Evolutionary conservation across 805 yeast genomes (phyloP), one percentile per base, ranked within the genome.

Genomic region (Candida ortonii): DNA sequence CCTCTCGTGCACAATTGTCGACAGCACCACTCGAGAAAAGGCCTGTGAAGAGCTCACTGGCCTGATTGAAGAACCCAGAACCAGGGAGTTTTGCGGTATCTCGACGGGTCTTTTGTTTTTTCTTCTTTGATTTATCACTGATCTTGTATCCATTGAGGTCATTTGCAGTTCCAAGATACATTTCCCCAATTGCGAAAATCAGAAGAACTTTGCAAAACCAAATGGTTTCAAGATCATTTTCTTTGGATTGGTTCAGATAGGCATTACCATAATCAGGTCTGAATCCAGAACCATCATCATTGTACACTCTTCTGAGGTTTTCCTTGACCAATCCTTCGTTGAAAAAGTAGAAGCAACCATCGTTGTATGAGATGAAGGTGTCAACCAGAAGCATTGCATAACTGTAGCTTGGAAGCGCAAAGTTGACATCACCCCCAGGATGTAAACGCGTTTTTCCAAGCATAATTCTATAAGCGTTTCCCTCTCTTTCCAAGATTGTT

Each of bases 311-410:
- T 61, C 76, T 71, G 34, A 84, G 55, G 41, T 76, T 80, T 45
- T 75, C 74, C 50, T 82, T 83, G 16, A 82, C 85, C 14, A 82
- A 52, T 1, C 94, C 94, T 55, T 84, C 94, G 52, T 84, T 84
- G 63, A 84, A 84, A 50, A 84, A 84, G 59, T 84, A 84, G 55
- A 84, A 84, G 48, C 94, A 84, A 1, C 89, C 93, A 57, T 83
- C 93, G 49, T 84, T 84, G 55, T 82, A 84, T 33, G 81, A 80
- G 34, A 84, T 73, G 46, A 84, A 84, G 0, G 86, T 79, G 52
- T 84, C 90, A 9, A 84, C 84, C 30, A 84, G 60, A 10, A 81
- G 55, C 73, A 80, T 73, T 6, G 90, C 88, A 55, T 83, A 82
- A 3, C 85, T 75, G 44, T 81, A 83, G 10, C 86, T 77, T 1